phyloP scores from a whole-genome alignment of 371 early-diverging fungal species.

The Zychaea mexicana region DNA sequence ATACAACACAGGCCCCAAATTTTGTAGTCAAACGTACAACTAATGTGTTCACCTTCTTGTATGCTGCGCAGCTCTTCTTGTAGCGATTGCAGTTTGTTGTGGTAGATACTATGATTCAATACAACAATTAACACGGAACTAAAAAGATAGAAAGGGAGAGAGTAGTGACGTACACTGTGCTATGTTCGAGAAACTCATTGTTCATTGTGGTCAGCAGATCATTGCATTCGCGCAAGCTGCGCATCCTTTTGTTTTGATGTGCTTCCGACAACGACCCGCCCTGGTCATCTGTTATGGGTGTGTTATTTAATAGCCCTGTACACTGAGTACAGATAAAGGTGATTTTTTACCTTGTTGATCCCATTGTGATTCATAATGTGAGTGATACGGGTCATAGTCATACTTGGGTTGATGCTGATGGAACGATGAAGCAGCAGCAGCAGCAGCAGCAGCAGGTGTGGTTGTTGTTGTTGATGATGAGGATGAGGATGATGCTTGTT shows the following conservation, averaged over 20 bases:
- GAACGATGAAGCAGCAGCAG: neutral
- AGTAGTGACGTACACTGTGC: slow-evolving; percentile 37
- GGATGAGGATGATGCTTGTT: slow-evolving; percentile 4
- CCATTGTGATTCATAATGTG: slow-evolving; percentile 18
- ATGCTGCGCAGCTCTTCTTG: slow-evolving; percentile 36
- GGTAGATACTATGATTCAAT: slow-evolving; percentile 33
- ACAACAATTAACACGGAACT: no score
- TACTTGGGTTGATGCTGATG: slow-evolving; percentile 8
- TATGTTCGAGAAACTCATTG: slow-evolving; percentile 50
- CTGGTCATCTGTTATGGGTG: slow-evolving; percentile 2
- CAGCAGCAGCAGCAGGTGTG: no score
- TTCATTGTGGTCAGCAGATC: slow-evolving; percentile 52
- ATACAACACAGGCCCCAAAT: no score
- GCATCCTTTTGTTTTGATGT: slow-evolving; percentile 18
- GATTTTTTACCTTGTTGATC: no score
- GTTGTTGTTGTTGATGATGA: no score
- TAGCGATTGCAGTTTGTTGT: slow-evolving; percentile 25
- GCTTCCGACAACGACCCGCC: neutral
- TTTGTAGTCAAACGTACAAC: no score
- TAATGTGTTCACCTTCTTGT: slow-evolving; percentile 34
- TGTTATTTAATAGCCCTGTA: slow-evolving; percentile 10
- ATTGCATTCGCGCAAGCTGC: slow-evolving; percentile 36
- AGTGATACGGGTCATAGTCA: slow-evolving; percentile 19
- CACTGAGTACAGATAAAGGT: no score
- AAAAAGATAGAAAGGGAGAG: slow-evolving; percentile 3